Percentiles rank a stretch among this genome's conserved stretches.
Conservation (phyloP, 345 rosid genomes). For the Salix udensis region DNA sequence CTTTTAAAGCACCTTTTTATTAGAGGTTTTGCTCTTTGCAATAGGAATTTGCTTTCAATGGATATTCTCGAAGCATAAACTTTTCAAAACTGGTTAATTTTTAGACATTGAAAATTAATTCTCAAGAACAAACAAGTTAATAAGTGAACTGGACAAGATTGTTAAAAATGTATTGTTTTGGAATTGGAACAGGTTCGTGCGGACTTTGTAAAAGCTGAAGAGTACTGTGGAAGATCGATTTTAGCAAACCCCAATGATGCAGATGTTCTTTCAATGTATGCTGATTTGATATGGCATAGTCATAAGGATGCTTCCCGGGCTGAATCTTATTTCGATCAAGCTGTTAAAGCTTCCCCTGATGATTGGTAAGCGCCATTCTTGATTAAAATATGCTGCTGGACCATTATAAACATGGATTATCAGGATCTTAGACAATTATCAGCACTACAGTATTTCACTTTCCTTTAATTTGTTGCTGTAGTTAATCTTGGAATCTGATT, state of each 20-base stretch:
- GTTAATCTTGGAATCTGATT: background rate
- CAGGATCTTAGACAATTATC: background rate
- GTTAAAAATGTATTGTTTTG: background rate
- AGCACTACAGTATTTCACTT: background rate
- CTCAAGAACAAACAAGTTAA: background rate
- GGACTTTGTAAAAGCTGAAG: conserved; percentile 67
- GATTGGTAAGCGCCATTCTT: conserved; percentile 54
- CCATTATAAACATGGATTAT: too few species aligned
- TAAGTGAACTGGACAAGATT: background rate
- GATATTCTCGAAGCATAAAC: background rate
- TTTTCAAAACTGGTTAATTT: background rate
- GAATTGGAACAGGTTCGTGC: conserved; percentile 50
- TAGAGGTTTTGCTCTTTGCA: background rate
- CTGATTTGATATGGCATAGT: conserved; percentile 68
- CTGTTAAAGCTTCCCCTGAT: conserved; percentile 73
- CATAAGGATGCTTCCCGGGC: conserved; percentile 73
- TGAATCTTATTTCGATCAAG: conserved; percentile 67
- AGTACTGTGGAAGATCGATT: conserved; percentile 79
- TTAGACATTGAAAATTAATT: background rate
- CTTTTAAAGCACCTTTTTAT: background rate
- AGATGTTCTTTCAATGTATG: conserved; percentile 72
- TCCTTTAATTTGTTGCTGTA: background rate
- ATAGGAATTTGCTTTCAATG: background rate
- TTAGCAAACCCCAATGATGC: conserved; percentile 62
- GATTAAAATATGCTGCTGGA: background rate